A percentile compares a stretch with the other conserved stretches of the same genome.
Conservation (phyloP, 768 basidiomycete genomes). For the Mycena polygramma region DNA sequence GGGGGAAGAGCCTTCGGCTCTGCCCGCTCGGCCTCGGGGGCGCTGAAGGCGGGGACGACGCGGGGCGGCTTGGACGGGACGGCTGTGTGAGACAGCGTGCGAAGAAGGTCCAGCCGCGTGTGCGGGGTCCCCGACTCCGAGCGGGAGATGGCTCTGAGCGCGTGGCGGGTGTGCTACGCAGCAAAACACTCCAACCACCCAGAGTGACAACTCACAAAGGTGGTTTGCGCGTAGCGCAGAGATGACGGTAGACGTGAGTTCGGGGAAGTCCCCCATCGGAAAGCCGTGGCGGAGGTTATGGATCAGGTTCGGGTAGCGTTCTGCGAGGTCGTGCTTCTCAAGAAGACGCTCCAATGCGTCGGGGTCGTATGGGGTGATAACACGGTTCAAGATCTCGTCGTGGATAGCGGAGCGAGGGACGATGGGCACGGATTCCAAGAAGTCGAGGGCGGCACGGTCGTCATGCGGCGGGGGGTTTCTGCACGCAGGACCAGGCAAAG, state of each 20-base stretch:
- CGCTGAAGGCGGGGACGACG: no score
- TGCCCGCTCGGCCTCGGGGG: no score
- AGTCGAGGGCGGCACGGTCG: neutral
- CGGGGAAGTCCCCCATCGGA: conserved; percentile 33
- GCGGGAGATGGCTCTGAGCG: no score
- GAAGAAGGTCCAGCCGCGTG: no score
- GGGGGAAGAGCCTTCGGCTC: no score
- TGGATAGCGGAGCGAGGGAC: neutral
- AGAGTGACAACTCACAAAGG: no score
- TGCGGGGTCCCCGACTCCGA: no score
- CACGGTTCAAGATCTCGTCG: neutral
- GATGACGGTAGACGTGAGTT: neutral
- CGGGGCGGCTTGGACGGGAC: no score
- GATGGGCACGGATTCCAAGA: conserved; percentile 6
- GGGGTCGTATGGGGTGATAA: conserved; percentile 2
- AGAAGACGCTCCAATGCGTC: neutral
- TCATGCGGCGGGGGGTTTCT: neutral
- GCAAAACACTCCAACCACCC: no score
- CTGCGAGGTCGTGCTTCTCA: neutral
- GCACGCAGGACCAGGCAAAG: conserved; percentile 6
- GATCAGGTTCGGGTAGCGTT: neutral
- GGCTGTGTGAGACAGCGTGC: no score
- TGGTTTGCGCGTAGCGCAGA: no score
- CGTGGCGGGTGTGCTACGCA: no score
- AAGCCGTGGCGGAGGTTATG: conserved; percentile 32